Evolutionary conservation across 2,329 filamentous ascomycete species (phyloP), one percentile per base, ranked within the genome.

Genomic region (Aspergillus proliferans): DNA sequence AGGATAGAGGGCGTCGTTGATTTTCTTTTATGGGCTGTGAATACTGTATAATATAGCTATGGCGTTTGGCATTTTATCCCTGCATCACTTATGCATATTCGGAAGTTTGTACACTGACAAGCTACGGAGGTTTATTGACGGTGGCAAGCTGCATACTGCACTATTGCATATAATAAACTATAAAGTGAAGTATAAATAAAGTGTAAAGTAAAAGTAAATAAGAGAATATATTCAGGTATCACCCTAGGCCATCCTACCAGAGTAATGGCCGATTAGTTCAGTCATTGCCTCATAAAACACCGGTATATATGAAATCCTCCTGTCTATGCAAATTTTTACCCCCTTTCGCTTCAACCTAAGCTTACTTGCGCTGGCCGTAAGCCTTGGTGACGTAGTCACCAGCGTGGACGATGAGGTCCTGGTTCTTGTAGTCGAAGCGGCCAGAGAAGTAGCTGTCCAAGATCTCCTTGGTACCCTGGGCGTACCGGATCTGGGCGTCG

Each of bases 331-430:
- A 30, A 4, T 30, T 30, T 30, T 30, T 30, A 4, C 9, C 26
- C 9, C 10, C 26, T 30, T 12, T 5, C 26, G 26, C 26, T 30
- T 30, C 4, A 12, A 30, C 10, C 9, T 12, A 30, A 30, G 26
- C 26, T 30, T 68, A 64, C 57, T 69, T 67, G 52, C 86, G 78
- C 80, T 93, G 82, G 52, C 91, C 91, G 68, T 95, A 95, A 26
- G 91, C 83, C 83, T 88, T 93, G 67, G 93, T 97, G 58, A 89
- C 92, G 70, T 97, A 98, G 71, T 95, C 88, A 62, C 93, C 93
- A 60, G 81, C 76, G 74, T 87, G 76, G 56, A 96, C 88, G 61
- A 98, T 98, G 62, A 98, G 77, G 68, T 98, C 93, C 77, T 96
- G 78, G 48, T 85, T 83, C 58, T 81, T 79, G 81, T 98, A 98